phyloP scores from a whole-genome alignment of 768 basidiomycete species.

The Auriscalpium vulgare region DNA sequence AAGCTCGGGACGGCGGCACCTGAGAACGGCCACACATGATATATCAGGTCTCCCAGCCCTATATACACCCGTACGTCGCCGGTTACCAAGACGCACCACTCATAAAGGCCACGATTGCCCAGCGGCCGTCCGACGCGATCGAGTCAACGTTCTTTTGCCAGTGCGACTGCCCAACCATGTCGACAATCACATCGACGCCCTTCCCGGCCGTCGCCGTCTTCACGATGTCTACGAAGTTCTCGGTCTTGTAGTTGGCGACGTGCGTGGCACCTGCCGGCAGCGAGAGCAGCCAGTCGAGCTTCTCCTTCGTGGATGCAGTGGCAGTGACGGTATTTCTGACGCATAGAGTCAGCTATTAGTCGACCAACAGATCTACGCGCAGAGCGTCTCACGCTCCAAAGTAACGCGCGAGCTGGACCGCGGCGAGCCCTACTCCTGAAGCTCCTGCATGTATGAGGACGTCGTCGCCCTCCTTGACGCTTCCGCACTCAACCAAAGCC shows the following conservation, averaged over 20 bases:
- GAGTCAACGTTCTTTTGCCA: slow-evolving; percentile 67
- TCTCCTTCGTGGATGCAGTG: slow-evolving; percentile 80
- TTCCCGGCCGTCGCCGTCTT: slow-evolving; percentile 57
- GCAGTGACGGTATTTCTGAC: slow-evolving; percentile 63
- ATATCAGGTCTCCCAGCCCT: neutral
- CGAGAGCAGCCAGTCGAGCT: slow-evolving; percentile 66
- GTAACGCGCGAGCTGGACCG: slow-evolving; percentile 76
- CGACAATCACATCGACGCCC: slow-evolving; percentile 79
- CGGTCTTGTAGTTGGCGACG: slow-evolving; percentile 76
- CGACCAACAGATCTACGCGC: slow-evolving; percentile 3
- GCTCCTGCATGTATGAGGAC: slow-evolving; percentile 89
- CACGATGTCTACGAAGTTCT: slow-evolving; percentile 71
- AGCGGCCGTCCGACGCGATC: slow-evolving; percentile 63
- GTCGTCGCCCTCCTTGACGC: slow-evolving; percentile 60
- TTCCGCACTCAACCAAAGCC: slow-evolving; percentile 57
- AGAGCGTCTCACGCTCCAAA: slow-evolving; percentile 56
- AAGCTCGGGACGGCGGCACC: slow-evolving; percentile 44
- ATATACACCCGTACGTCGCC: too few relatives aligned
- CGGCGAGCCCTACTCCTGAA: slow-evolving; percentile 83
- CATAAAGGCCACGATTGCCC: slow-evolving; percentile 58
- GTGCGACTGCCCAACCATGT: slow-evolving; percentile 74
- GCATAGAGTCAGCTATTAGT: neutral
- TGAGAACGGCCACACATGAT: slow-evolving; percentile 19
- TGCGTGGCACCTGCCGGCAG: slow-evolving; percentile 67
- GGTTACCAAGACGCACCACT: slow-evolving; percentile 41